These are phyloP conservation scores for Phoenix dactylifera DNA, from an alignment of 176 grass and related monocot genomes.

Conservation along the genomic window DNA sequence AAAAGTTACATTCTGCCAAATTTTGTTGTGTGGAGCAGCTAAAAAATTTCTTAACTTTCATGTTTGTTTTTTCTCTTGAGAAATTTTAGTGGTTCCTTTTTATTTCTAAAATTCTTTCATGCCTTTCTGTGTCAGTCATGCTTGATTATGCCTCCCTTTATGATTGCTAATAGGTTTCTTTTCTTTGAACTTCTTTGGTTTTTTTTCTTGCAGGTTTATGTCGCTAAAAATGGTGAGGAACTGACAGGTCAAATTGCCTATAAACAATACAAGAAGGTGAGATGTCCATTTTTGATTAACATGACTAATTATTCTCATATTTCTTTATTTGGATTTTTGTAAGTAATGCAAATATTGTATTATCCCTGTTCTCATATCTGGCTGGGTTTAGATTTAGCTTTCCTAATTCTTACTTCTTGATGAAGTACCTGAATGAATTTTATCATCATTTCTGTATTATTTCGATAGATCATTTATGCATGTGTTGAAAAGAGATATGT, in stretches of 20 bases:
- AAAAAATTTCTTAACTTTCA: background rate
- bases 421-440: no score
- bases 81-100: background rate
- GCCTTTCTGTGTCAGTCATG: background rate
- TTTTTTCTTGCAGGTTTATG: constrained; percentile 56
- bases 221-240: constrained; percentile 68
- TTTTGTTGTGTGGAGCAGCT: no score
- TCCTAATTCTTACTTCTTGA: no score
- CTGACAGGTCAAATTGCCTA: constrained; percentile 57
- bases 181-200: constrained; percentile 2
- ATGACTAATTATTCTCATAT: background rate
- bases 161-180: no score
- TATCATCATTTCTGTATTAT: no score
- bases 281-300: background rate
- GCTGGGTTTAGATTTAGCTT: no score
- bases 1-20: no score
- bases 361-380: background rate
- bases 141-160: background rate
- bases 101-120: background rate
- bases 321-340: constrained; percentile 2
- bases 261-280: constrained; percentile 60
- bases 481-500: no score
- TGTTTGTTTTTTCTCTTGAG: background rate
- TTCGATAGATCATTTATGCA: no score
- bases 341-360: background rate